Base-by-base conservation (phyloP, 495 filamentous ascomycete species). In the Lophiotrema nucula region DNA sequence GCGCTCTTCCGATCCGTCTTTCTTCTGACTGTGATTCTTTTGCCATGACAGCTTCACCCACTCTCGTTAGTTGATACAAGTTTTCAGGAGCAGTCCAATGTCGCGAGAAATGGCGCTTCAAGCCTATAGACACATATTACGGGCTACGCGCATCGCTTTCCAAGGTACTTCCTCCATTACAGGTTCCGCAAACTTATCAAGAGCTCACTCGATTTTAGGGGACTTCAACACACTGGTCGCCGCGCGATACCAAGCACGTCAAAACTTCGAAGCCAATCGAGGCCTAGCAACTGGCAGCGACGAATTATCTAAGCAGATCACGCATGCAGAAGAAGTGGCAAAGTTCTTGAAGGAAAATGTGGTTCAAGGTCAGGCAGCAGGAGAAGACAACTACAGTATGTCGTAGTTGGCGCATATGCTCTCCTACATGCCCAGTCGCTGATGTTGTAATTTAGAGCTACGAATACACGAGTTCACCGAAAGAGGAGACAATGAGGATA, bases 391-490 rank as follows among this genome's bases (percentile, higher is more conserved):
- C 68, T 92, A 85, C 73, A 84, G 87, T 89, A 76, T 53, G 86
- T 56, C 75, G 8, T 35, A 43, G 10, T 43, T 8, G 8, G 43
- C 37, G n/a, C 10, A 19, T 31, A 33, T 28, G n/a, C 33, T 47
- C 27, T 25, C n/a, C 43, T 22, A 11, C 42, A 22, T 2, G 19
- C 19, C 16, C 56, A 37, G 21, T 53, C 33, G 24, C 58, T 58
- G 38, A 60, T 38, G 3, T 25, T 0, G 23, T 58, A 24, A 13
- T 41, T 42, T 61, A 95, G 91, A 88, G 70, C 76, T 98, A 47
- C 77, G 83, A 15, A 96, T 98, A 66, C 93, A 96, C 70, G 82
- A 95, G 45, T 76, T 92, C 52, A 98, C 88, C 41, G 93, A 97
- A 72, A 79, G 89, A 28, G 90, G 92, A 25, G 89, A 96, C 75